A percentile compares a stretch with the other conserved stretches of the same genome.
These are phyloP conservation scores for Theileria annulata DNA, from an alignment of 169 alveolate species.

Conservation along the genomic window DNA sequence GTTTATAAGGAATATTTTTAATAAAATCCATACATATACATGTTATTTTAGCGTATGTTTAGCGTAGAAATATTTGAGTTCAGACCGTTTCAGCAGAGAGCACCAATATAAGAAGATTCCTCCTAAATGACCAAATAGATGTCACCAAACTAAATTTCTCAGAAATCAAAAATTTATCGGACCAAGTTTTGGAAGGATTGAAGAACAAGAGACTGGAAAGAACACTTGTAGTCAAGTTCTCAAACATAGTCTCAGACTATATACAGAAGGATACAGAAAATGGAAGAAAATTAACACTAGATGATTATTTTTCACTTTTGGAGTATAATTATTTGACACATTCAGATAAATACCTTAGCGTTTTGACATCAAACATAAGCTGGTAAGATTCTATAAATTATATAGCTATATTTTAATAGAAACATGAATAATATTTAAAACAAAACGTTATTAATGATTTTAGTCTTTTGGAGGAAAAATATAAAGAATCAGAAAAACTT, in stretches of 20 bases:
- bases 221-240: conserved; percentile 1
- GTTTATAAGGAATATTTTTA: background rate
- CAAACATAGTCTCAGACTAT: conserved; percentile 11
- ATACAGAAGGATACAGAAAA: conserved; percentile 8
- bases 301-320: conserved; percentile 15
- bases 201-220: background rate
- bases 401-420: background rate
- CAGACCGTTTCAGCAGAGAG: background rate
- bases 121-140: background rate
- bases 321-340: background rate
- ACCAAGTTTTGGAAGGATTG: conserved; percentile 1
- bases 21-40: background rate
- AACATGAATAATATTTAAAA: background rate
- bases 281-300: conserved; percentile 1
- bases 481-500: background rate
- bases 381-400: conserved; percentile 3
- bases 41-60: background rate
- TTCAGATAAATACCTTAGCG: conserved; percentile 20
- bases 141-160: background rate
- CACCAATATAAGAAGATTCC: background rate
- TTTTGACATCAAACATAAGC: conserved; percentile 15
- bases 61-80: background rate
- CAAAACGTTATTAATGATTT: background rate
- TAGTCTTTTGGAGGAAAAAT: conserved; percentile 4
- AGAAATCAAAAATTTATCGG: background rate